Conservation (phyloP, 306 rosid genomes). For the Vachellia collinsii region DNA sequence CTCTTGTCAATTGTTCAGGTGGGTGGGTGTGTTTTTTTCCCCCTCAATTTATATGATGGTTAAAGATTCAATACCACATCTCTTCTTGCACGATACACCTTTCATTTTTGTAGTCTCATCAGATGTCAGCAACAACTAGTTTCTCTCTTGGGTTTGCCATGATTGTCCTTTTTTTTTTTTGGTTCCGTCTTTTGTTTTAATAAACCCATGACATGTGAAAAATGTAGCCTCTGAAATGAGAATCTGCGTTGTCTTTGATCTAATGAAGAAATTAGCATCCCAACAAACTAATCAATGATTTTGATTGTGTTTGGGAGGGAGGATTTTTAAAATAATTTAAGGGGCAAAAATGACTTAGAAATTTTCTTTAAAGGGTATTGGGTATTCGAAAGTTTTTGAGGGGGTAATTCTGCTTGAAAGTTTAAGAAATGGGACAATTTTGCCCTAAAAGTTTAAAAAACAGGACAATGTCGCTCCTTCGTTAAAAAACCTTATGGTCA, state of each 20-base stretch:
- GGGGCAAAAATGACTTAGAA: too few species aligned
- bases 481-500: too few species aligned
- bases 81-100: neutral
- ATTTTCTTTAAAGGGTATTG: too few species aligned
- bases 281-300: neutral
- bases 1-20: slow-evolving; percentile 91
- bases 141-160: neutral
- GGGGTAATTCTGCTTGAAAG: too few species aligned
- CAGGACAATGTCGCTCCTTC: too few species aligned
- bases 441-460: too few species aligned
- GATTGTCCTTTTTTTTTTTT: neutral
- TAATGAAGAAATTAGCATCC: slow-evolving; percentile 5
- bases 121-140: slow-evolving; percentile 16
- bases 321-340: too few species aligned
- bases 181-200: slow-evolving; percentile 14
- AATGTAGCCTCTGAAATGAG: neutral
- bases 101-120: neutral
- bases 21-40: too few species aligned
- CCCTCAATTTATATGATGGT: neutral
- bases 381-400: too few species aligned
- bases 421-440: too few species aligned
- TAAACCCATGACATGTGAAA: slow-evolving; percentile 10
- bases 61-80: neutral
- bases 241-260: slow-evolving; percentile 1
- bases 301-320: too few species aligned